These are phyloP conservation scores for Botrytis fabae DNA, from an alignment of 2,329 filamentous ascomycete species.

Conservation along the genomic window DNA sequence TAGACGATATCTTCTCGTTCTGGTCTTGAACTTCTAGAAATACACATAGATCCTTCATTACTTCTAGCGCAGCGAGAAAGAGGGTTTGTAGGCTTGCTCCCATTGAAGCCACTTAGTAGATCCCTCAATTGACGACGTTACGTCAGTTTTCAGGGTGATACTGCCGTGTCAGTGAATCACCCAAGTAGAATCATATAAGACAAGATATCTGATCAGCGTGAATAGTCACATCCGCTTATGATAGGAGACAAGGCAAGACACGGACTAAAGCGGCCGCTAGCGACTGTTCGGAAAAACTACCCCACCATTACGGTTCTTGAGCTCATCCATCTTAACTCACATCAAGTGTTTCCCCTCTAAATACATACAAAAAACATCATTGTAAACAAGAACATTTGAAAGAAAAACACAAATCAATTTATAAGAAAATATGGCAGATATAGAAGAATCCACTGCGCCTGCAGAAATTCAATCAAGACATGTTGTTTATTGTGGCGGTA, in stretches of 20 bases:
- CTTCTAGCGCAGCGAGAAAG: constrained; percentile 6
- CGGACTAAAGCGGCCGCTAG: constrained; percentile 17
- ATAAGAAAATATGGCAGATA: constrained; percentile 36
- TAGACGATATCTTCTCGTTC: neutral
- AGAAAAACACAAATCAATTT: neutral
- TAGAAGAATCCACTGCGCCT: constrained; percentile 29
- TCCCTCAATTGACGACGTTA: too few species aligned
- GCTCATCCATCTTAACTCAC: neutral
- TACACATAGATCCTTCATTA: neutral
- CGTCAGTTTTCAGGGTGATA: too few species aligned
- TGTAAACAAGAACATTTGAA: neutral
- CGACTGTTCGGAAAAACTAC: constrained; percentile 7
- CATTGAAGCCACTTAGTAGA: neutral
- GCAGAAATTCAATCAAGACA: constrained; percentile 39
- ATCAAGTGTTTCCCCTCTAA: neutral
- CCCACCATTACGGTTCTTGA: constrained; percentile 16
- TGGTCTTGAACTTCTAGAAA: neutral
- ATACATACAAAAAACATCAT: neutral
- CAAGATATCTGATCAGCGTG: neutral
- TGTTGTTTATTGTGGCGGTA: constrained; percentile 42
- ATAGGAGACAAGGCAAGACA: neutral
- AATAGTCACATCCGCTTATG: neutral
- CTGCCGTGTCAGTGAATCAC: neutral
- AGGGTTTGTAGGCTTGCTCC: neutral
- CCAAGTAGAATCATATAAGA: neutral